A percentile compares a stretch with the other conserved stretches of the same genome.
phyloP scores from a whole-genome alignment of 805 yeast genomes.

The Tetrapisispora arboricola region DNA sequence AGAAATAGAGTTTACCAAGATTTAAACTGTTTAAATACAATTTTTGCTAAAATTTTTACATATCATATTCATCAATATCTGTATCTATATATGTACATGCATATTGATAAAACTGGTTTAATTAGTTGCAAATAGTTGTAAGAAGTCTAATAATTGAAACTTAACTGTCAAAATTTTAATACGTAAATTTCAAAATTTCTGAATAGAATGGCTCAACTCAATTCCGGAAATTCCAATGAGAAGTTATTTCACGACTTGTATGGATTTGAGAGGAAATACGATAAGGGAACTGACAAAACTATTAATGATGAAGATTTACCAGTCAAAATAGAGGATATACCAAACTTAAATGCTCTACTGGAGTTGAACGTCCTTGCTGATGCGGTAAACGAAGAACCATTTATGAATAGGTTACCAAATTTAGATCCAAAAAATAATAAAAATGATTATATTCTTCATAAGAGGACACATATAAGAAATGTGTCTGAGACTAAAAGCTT shows the following conservation, averaged over 20 bases:
- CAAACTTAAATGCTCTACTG: conserved; percentile 13
- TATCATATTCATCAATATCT: no score
- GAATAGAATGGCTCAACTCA: not conserved
- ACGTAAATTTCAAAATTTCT: no score
- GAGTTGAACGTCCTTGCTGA: conserved; percentile 16
- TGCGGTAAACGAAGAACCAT: not conserved
- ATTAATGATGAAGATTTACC: conserved; percentile 6
- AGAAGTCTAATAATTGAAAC: no score
- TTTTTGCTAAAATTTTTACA: no score
- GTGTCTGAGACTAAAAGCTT: conserved; percentile 25
- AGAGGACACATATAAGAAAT: conserved; percentile 16
- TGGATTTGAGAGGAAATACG: conserved; percentile 1
- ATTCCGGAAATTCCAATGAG: not conserved
- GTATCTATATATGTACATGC: no score
- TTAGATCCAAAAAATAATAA: not conserved
- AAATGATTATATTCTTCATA: conserved; percentile 12
- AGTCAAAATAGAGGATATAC: conserved; percentile 18
- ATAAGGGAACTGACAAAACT: not conserved
- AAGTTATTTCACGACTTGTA: conserved; percentile 1
- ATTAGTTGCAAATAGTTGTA: no score
- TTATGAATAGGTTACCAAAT: not conserved
- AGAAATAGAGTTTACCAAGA: no score
- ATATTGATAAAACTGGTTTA: no score
- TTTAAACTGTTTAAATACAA: no score
- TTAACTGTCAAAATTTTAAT: no score